Base-by-base conservation (phyloP, 73 alveolate species). In the Loxodes magnus region DNA sequence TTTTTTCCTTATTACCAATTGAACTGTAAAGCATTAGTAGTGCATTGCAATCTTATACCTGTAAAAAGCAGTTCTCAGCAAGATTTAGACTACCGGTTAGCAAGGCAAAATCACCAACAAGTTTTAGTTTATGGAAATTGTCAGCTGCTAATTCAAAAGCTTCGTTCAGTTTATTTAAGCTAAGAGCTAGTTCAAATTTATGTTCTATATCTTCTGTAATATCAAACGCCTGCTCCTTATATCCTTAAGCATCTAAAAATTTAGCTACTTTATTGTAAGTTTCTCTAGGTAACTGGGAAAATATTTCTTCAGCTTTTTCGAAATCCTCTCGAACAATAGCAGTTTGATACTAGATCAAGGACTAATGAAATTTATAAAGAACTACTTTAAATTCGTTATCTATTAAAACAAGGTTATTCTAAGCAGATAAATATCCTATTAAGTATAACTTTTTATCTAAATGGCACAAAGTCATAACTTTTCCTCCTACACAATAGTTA, bases 61-160 rank as follows among this genome's bases (percentile, higher is more conserved):
- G 51, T 21, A 42, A 43, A 39, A 77, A 79, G 70, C 92, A 80
- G 50, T 59, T 53, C 66, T 82, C 96, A 25, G 98, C 98, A 14
- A 73, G 43, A 31, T 64, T 62, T 29, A 90, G 65, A 29, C 76
- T 79, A 24, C 98, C 98, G 41, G 69, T 55, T 48, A 76, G 51
- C 6, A 90, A 64, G 0, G 98, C 94, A 31, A 82, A 49, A 63
- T 90, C 98, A 35, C 93, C 95, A n/a, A 90, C 94, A 64, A 74
- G 74, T 79, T 87, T 84, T 58, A 80, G 66, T 71, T 88, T 84
- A 25, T 71, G 82, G 5, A 64, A 69, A 46, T 73, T 75, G 43
- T 73, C 50, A 24, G 74, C 55, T 2, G 98, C 98, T 10, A 89
- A 77, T 38, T 71, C 64, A 56, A 31, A 81, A 6, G 96, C 96